A percentile compares a stretch with the other conserved stretches of the same genome.
Evolutionary conservation across 2,329 filamentous ascomycete species (phyloP).

Genomic region (Herpotrichia juniperi): DNA sequence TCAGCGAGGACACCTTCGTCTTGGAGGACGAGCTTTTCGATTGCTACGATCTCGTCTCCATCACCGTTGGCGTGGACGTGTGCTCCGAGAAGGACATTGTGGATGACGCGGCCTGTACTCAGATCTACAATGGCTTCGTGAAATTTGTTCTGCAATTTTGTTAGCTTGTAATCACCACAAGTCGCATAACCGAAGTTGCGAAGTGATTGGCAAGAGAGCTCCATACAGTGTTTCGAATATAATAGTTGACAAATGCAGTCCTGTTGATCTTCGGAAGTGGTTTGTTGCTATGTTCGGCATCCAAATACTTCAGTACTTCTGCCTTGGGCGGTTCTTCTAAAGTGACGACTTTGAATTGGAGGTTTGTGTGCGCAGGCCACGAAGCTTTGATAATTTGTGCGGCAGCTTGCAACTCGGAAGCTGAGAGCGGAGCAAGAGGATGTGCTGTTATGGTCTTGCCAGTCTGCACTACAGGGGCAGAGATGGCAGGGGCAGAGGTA

Average conservation of each 20-base stretch:
- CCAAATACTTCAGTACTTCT: conserved; percentile 64
- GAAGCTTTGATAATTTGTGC: conserved; percentile 56
- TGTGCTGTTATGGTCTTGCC: conserved; percentile 48
- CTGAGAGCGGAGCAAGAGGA: conserved; percentile 65
- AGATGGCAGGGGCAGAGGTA: no score
- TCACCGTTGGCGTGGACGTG: conserved; percentile 65
- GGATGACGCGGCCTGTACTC: conserved; percentile 57
- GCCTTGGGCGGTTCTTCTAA: conserved; percentile 69
- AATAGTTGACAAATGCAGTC: conserved; percentile 64
- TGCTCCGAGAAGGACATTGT: conserved; percentile 63
- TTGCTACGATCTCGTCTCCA: conserved; percentile 64
- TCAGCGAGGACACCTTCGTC: conserved; percentile 64
- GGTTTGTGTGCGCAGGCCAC: conserved; percentile 61
- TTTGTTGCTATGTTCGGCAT: conserved; percentile 63
- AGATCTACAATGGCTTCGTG: conserved; percentile 67
- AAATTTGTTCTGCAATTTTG: conserved; percentile 59
- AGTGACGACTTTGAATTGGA: conserved; percentile 72
- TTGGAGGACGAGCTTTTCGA: conserved; percentile 62
- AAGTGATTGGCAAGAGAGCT: conserved; percentile 24
- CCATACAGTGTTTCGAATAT: conserved; percentile 65
- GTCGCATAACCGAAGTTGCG: background rate
- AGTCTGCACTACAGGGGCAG: conserved; percentile 21
- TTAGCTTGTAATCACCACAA: background rate
- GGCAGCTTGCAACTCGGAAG: conserved; percentile 61
- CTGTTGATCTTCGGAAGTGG: conserved; percentile 59